phyloP scores from a whole-genome alignment of 106 monocot species.

The Apostasia shenzhenica region DNA sequence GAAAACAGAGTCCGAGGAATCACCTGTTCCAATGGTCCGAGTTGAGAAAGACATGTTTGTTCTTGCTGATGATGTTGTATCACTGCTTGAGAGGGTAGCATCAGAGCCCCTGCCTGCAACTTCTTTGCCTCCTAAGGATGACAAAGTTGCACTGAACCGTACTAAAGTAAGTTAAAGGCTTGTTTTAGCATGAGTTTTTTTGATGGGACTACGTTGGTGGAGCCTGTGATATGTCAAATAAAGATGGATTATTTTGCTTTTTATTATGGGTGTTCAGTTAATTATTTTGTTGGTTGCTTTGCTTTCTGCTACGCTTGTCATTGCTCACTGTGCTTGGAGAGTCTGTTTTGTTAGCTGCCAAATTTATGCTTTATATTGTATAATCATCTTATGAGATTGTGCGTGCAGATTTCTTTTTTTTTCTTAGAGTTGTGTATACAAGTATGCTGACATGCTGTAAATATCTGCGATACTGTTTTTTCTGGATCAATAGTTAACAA shows the following conservation, averaged over 20 bases:
- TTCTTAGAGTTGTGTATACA: no score
- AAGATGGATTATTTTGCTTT: background rate
- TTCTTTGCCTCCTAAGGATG: conserved; percentile 72
- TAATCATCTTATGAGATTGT: no score
- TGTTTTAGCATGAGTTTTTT: background rate
- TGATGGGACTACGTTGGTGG: background rate
- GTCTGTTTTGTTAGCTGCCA: no score
- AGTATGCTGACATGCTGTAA: no score
- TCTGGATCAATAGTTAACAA: no score
- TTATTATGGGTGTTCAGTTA: no score
- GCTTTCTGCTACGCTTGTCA: no score
- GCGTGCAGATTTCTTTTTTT: no score
- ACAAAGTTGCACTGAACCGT: conserved; percentile 69
- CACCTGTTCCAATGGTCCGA: conserved; percentile 48
- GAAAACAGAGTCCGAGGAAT: conserved; percentile 42
- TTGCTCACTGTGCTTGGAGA: no score
- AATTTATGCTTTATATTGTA: no score
- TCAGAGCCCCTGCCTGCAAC: conserved; percentile 52
- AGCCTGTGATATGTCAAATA: background rate
- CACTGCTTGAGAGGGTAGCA: conserved; percentile 62
- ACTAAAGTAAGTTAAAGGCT: conserved; percentile 47
- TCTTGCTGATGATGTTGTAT: conserved; percentile 72
- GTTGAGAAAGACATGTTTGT: conserved; percentile 80
- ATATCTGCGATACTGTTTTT: no score
- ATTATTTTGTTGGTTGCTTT: no score